A percentile compares a stretch with the other conserved stretches of the same genome.
phyloP scores from a whole-genome alignment of 192 early-diverging fungal genomes.

The Haplosporangium gracile region DNA sequence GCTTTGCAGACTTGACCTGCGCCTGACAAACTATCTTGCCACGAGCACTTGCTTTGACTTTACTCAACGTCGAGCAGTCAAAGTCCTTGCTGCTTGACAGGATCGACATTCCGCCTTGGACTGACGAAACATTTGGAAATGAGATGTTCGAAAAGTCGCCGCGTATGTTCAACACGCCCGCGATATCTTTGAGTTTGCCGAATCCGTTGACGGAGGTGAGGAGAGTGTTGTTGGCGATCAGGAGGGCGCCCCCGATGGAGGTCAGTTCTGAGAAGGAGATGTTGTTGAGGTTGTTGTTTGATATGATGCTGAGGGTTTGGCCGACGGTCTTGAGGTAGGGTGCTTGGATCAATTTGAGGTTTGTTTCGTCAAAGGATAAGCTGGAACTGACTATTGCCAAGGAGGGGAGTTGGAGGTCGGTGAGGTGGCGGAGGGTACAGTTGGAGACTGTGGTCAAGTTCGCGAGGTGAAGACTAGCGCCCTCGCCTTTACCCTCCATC shows the following conservation, averaged over 20 bases:
- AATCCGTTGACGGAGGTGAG: slow-evolving; percentile 66
- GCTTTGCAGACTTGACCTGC: slow-evolving; percentile 34
- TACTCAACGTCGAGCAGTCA: slow-evolving; percentile 56
- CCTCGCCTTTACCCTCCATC: slow-evolving; percentile 44
- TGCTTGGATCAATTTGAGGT: slow-evolving; percentile 62
- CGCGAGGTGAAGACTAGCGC: slow-evolving; percentile 58
- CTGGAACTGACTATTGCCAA: slow-evolving; percentile 64
- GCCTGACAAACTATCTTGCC: slow-evolving; percentile 45
- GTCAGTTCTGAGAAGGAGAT: slow-evolving; percentile 69
- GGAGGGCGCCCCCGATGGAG: slow-evolving; percentile 71
- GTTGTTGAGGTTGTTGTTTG: slow-evolving; percentile 67
- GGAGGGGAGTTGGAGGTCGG: slow-evolving; percentile 57
- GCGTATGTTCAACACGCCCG: slow-evolving; percentile 69
- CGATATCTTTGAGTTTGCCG: slow-evolving; percentile 66
- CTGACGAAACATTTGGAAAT: slow-evolving; percentile 64
- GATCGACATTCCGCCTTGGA: slow-evolving; percentile 74
- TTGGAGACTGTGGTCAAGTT: slow-evolving; percentile 68
- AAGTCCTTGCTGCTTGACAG: slow-evolving; percentile 69
- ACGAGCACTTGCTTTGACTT: slow-evolving; percentile 39
- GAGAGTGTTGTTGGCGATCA: slow-evolving; percentile 75
- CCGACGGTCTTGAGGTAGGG: slow-evolving; percentile 61
- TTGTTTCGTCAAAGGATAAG: slow-evolving; percentile 72
- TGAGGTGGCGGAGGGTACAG: slow-evolving; percentile 70
- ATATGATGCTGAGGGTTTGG: slow-evolving; percentile 69
- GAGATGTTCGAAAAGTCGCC: slow-evolving; percentile 72